Evolutionary conservation across 345 rosid species (phyloP), one percentile per base, ranked within the genome.

Genomic region (Corchorus capsularis): DNA sequence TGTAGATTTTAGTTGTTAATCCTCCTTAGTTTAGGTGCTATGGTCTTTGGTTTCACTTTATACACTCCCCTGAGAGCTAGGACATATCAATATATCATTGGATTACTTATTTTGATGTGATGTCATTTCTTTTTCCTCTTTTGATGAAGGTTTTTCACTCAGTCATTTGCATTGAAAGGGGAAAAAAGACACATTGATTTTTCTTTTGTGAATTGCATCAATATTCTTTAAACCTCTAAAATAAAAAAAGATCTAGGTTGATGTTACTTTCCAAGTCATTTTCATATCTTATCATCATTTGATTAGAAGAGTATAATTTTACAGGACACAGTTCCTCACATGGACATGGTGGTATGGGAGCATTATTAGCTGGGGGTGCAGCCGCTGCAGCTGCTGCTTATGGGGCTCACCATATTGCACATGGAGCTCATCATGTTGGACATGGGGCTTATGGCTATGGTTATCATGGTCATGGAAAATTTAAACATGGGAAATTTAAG

Each of bases 321-420:
- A 67, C 82, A 87, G 92, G 90, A 39, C 85, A 81, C 47, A 84
- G 89, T 32, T 64, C 43, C 69, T 64, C 37, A 54, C 80, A 65
- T 56, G 78, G 78, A 73, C 68, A 46, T 73, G 87, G 87, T 52
- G 83, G 91, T 52, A 71, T 91, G 79, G 98, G 96, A 82, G 74
- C 84, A 14, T 5, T 91, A 57, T 20, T 94, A 63, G 95, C 88
- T 5, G 98, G 97, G 63, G 94, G 90, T 9, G 90, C 84, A 1
- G 92, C 96, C 0, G 94, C 87, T 6, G 96, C 92, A 0, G 96
- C 94, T 1, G 90, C 92, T 8, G 89, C 87, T 49, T 93, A 87
- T 37, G 86, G 93, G 74, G 89, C 93, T 69, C 94, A 91, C 80
- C 93, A 88, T 56, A 5, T 89, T 67, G 37, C 89, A 37, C 98